Base-by-base conservation (phyloP, 768 basidiomycete species). In the Gymnopilus junonius region DNA sequence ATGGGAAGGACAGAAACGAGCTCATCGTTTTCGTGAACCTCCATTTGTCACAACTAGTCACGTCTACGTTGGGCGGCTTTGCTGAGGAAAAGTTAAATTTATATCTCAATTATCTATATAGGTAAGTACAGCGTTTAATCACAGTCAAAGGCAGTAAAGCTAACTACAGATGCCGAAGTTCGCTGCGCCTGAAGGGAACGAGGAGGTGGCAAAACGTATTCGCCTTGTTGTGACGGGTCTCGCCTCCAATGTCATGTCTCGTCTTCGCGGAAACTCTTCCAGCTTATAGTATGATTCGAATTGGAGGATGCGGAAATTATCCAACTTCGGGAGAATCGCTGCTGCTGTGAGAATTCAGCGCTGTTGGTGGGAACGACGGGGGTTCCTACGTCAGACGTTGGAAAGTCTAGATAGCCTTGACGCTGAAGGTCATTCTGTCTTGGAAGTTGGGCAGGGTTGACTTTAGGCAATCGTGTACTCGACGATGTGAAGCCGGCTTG, bases 1-100 rank as follows among this genome's bases (percentile, higher is more conserved):
- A 95, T 84, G 37, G 93, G 93, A 55, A 95, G 79, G 51, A 87
- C 79, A 67, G 80, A 79, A 62, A 93, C 81, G 59, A 92, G 74
- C 67, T 87, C 85, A 75, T 92, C 92, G 64, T 86, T 79, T 58
- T 72, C 76, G 29, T 69, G 69, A 63, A 64, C 56, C 60, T 75
- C 69, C 72, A 75, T 73, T 54, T 42, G 63, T 64, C 63, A 64
- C 63, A 42, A 10, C 21, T 42, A 14, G 62, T 63, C 58, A 64
- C 63, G 43, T 35, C 32, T 11, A 37, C 8, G 11, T 17, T 12
- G 37, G 8, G 11, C 8, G 37, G 17, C 37, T n/a, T n/a, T n/a
- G n/a, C n/a, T n/a, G n/a, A n/a, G n/a, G 14, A 51, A 32, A 32
- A 51, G 15, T 4, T 15, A n/a, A 11, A 32, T 8, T 32, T 32